A percentile compares a stretch with the other conserved stretches of the same genome.
Evolutionary conservation across 768 basidiomycete species (phyloP).

Genomic region (Cyclocybe cylindracea): DNA sequence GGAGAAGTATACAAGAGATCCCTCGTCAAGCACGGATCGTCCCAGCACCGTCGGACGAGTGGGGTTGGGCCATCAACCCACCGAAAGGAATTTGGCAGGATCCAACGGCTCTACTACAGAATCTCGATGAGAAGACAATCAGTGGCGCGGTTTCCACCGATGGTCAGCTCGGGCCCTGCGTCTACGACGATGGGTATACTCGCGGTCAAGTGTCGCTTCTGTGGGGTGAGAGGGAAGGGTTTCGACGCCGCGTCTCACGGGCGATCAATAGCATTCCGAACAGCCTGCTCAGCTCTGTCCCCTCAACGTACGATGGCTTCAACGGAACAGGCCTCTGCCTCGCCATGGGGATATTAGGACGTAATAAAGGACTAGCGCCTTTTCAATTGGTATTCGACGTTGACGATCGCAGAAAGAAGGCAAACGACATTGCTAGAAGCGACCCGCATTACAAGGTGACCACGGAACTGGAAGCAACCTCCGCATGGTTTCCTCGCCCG

Average conservation of each 20-base stretch:
- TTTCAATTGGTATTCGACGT: slow-evolving; percentile 7
- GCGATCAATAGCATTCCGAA: slow-evolving; percentile 10
- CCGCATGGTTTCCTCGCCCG: slow-evolving; percentile 10
- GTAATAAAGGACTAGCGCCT: slow-evolving; percentile 10
- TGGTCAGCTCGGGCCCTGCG: neutral
- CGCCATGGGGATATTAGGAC: slow-evolving; percentile 11
- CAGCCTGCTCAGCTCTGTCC: slow-evolving; percentile 9
- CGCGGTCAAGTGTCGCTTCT: slow-evolving; percentile 6
- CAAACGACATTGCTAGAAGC: neutral
- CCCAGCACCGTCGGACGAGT: slow-evolving; percentile 4
- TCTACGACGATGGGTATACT: slow-evolving; percentile 7
- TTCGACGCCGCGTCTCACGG: slow-evolving; percentile 7
- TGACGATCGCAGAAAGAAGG: slow-evolving; percentile 1
- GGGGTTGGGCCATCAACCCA: slow-evolving; percentile 8
- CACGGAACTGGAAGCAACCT: slow-evolving; percentile 9
- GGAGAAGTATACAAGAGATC: neutral
- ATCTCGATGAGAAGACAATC: neutral
- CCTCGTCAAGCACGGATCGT: neutral
- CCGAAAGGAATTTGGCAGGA: slow-evolving; percentile 4
- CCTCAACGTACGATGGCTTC: slow-evolving; percentile 13
- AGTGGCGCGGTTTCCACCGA: too few relatives aligned
- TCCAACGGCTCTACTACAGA: neutral
- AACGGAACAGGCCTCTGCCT: slow-evolving; percentile 10
- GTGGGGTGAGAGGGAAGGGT: slow-evolving; percentile 12
- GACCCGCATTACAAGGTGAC: slow-evolving; percentile 3